A percentile compares a stretch with the other conserved stretches of the same genome.
These are phyloP conservation scores for Trypanosoma avium DNA, from an alignment of 208 protist genomes.

Conservation along the genomic window DNA sequence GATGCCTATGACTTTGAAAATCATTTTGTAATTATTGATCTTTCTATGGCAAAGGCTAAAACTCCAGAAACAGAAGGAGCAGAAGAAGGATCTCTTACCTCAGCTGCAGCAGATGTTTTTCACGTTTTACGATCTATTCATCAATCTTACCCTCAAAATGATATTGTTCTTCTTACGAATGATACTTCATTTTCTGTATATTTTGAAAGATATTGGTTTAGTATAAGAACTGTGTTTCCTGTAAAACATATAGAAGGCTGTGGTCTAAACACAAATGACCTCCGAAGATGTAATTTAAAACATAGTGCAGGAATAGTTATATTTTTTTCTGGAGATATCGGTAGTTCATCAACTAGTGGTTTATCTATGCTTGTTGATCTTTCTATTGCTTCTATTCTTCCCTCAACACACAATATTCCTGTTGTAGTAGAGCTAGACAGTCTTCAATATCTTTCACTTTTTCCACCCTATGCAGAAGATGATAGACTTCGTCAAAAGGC, in stretches of 20 bases:
- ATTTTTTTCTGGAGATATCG: slow-evolving; percentile 76
- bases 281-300: slow-evolving; percentile 71
- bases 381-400: slow-evolving; percentile 72
- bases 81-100: slow-evolving; percentile 51
- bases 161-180: slow-evolving; percentile 74
- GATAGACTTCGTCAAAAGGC: slow-evolving; percentile 54
- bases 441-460: slow-evolving; percentile 65
- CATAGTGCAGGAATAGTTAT: slow-evolving; percentile 69
- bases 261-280: slow-evolving; percentile 67
- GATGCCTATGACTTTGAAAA: slow-evolving; percentile 74
- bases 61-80: slow-evolving; percentile 56
- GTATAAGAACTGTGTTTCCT: slow-evolving; percentile 28
- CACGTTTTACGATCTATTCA: slow-evolving; percentile 60
- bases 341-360: slow-evolving; percentile 74
- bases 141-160: slow-evolving; percentile 65
- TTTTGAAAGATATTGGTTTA: slow-evolving; percentile 67
- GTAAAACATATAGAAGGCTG: slow-evolving; percentile 72
- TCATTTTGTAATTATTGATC: slow-evolving; percentile 80
- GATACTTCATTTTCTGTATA: slow-evolving; percentile 72
- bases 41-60: slow-evolving; percentile 65
- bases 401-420: slow-evolving; percentile 59
- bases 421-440: slow-evolving; percentile 81
- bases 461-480: slow-evolving; percentile 72
- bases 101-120: slow-evolving; percentile 62
- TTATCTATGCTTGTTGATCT: slow-evolving; percentile 76